Evolutionary conservation across 2,329 filamentous ascomycete species (phyloP).

Genomic region (Xylaria digitata): DNA sequence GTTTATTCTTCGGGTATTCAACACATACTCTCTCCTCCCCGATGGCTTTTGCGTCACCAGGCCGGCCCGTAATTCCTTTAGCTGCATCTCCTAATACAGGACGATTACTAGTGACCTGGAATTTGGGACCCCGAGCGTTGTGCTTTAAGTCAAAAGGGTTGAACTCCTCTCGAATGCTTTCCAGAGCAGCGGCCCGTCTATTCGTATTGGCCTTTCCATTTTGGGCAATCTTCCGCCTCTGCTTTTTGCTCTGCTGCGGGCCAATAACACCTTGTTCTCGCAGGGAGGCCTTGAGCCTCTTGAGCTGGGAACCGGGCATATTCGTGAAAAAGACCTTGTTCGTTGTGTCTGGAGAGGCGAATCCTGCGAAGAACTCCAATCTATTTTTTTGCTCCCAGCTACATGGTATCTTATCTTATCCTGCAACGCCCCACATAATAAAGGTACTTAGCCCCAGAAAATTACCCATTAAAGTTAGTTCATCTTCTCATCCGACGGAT

Average conservation of each 20-base stretch:
- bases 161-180: constrained; percentile 92
- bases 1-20: background rate
- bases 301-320: constrained; percentile 97
- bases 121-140: constrained; percentile 81
- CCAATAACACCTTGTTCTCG: constrained; percentile 90
- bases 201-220: constrained; percentile 73
- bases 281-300: constrained; percentile 91
- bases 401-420: constrained; percentile 43
- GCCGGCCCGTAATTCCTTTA: constrained; percentile 75
- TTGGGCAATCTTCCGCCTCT: constrained; percentile 79
- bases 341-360: constrained; percentile 29
- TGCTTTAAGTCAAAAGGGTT: constrained; percentile 97
- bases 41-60: constrained; percentile 84
- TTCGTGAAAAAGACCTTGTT: constrained; percentile 40
- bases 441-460: background rate
- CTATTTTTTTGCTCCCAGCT: constrained; percentile 35
- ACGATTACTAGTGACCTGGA: constrained; percentile 80
- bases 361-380: constrained; percentile 13
- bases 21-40: constrained; percentile 82
- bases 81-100: constrained; percentile 63
- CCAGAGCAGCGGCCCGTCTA: constrained; percentile 81
- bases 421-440: background rate
- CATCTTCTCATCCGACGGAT: background rate
- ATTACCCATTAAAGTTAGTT: background rate
- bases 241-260: constrained; percentile 94